phyloP scores from a whole-genome alignment of 768 basidiomycete species.

The Tubosaeta sp. region DNA sequence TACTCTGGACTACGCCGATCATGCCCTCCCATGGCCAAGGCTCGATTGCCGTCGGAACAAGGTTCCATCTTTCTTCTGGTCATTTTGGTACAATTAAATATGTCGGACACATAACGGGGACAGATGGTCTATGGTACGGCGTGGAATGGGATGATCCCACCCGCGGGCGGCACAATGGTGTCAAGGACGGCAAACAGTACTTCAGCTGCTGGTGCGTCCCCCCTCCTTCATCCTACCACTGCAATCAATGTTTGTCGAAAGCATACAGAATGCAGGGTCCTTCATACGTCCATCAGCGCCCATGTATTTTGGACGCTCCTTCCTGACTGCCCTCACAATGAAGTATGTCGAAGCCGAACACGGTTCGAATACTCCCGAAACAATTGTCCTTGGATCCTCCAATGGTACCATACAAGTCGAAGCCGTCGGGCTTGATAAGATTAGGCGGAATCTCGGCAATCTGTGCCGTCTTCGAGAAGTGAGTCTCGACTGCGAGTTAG shows the following conservation, averaged over 20 bases:
- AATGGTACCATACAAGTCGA: constrained; percentile 81
- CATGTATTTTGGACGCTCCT: constrained; percentile 60
- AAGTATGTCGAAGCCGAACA: constrained; percentile 74
- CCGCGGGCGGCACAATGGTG: constrained; percentile 86
- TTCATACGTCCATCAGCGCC: constrained; percentile 70
- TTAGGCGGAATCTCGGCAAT: constrained; percentile 64
- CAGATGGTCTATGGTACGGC: constrained; percentile 82
- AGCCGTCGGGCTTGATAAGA: constrained; percentile 77
- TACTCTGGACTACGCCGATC: not conserved
- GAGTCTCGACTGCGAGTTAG: constrained; percentile 68
- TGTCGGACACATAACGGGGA: constrained; percentile 58
- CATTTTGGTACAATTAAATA: constrained; percentile 69
- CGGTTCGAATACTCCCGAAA: constrained; percentile 52
- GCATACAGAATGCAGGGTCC: constrained; percentile 62
- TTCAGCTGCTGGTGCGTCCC: constrained; percentile 67
- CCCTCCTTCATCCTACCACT: constrained; percentile 9
- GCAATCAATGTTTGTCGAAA: constrained; percentile 28
- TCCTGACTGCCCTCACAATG: constrained; percentile 65
- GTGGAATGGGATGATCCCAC: constrained; percentile 90
- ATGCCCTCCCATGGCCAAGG: constrained; percentile 7
- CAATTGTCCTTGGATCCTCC: constrained; percentile 74
- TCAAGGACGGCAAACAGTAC: constrained; percentile 71
- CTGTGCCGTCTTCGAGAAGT: constrained; percentile 69
- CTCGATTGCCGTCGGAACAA: constrained; percentile 42
- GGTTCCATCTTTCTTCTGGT: constrained; percentile 47